Evolutionary conservation across 345 rosid species (phyloP), one percentile per base, ranked within the genome.

Genomic region (Sisymbrium altissimum): DNA sequence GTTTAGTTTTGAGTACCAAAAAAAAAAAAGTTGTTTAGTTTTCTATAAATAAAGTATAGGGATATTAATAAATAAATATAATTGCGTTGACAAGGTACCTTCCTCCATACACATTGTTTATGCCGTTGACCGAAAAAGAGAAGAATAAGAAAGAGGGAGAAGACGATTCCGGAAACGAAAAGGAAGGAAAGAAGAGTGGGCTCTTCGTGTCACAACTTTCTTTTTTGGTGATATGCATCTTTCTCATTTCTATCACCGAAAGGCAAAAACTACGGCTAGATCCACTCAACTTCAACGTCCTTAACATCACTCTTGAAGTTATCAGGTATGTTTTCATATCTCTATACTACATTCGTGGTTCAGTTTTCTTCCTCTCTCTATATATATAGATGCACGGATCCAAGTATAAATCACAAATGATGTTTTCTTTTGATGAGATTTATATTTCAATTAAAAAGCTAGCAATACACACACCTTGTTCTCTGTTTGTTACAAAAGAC

Each of bases 201-300:
- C 7, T 83, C 4, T 19, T 78, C 3, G 19, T 83, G n/a, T 86
- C 90, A 12, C 86, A 70, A 21, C 74, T 83, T 43, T 75, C 87
- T 8, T 84, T 81, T 69, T 48, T 88, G 46, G 75, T 40, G 14
- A 78, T 86, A 57, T 83, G 83, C 10, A 45, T 88, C 38, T 65
- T 87, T 49, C 70, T 88, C n/a, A 27, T 86, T 7, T 88, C 90
- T 38, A 78, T 85, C 52, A 77, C 81, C 0, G 89, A 91, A 79
- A 82, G 84, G 2, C 62, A 84, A 2, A 84, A 80, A 41, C 5
- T 87, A 41, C 69, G 50, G 79, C 38, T 60, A 18, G 97, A 86
- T 56, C 90, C 94, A 2, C 84, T 84, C 67, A 91, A 91, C 57
- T 87, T 88, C 71, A 87, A 76, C 13, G 78, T 86, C 9, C 46